A percentile compares a stretch with the other conserved stretches of the same genome.
Evolutionary conservation across 1,284 basidiomycete species (phyloP).

Genomic region (Takashimella tepidaria): DNA sequence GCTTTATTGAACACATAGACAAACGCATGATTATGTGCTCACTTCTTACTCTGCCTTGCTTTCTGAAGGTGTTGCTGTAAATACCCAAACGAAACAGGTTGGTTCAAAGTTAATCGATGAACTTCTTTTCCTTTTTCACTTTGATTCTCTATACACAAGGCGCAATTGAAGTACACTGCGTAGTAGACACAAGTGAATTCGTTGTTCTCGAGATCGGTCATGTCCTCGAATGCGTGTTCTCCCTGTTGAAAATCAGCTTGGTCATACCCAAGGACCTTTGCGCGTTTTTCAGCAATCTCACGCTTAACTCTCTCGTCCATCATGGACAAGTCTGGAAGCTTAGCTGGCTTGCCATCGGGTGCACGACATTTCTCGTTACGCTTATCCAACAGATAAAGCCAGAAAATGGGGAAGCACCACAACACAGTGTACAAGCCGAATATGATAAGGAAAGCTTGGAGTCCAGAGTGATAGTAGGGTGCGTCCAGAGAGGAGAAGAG

Average conservation of each 20-base stretch:
- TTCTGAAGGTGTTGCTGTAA: no score
- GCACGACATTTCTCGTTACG: conserved; percentile 35
- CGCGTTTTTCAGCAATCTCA: conserved; percentile 11
- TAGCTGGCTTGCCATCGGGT: conserved; percentile 38
- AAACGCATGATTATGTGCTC: no score
- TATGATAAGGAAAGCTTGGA: conserved; percentile 28
- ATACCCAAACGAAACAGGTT: no score
- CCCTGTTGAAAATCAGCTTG: conserved; percentile 15
- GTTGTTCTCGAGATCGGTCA: conserved; percentile 30
- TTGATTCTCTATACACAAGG: not conserved
- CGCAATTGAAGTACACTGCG: conserved; percentile 4
- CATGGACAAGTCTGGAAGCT: conserved; percentile 38
- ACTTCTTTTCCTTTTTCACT: not conserved
- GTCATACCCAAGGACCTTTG: conserved; percentile 10
- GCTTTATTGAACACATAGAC: no score
- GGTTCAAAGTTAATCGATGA: no score
- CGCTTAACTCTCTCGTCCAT: conserved; percentile 10
- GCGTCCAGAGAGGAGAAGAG: conserved; percentile 27
- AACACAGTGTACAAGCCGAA: conserved; percentile 23
- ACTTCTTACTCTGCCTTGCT: no score
- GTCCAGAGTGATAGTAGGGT: conserved; percentile 27
- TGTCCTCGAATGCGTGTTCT: conserved; percentile 29
- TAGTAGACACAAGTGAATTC: conserved; percentile 32
- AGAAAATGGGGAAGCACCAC: conserved; percentile 9
- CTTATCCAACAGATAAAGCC: conserved; percentile 32